Conservation (phyloP, 176 grass and related monocot species). For the Rhipidocladum racemiflorum region DNA sequence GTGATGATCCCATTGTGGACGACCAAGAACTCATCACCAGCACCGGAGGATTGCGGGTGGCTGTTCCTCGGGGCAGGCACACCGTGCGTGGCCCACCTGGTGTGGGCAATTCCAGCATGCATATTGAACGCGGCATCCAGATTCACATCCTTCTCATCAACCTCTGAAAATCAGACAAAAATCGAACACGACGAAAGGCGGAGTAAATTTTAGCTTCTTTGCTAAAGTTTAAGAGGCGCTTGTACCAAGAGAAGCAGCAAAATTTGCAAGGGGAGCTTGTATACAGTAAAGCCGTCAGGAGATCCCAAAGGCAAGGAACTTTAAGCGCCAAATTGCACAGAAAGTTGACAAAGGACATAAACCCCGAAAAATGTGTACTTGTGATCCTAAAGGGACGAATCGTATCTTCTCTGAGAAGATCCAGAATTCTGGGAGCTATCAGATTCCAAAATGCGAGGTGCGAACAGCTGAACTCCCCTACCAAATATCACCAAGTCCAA, state of each 20-base stretch:
- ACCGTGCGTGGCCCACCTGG: conserved; percentile 92
- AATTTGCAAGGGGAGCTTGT: neutral
- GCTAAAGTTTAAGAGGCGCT: neutral
- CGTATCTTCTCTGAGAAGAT: neutral
- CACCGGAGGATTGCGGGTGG: conserved; percentile 91
- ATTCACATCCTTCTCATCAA: conserved; percentile 81
- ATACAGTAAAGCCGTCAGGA: neutral
- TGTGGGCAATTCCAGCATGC: conserved; percentile 95
- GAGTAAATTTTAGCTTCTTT: conserved; percentile 1
- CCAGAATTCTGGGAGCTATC: neutral
- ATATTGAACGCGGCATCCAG: conserved; percentile 62
- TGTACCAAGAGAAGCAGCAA: neutral
- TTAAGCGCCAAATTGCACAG: neutral
- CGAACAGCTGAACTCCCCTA: neutral
- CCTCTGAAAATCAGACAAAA: conserved; percentile 22
- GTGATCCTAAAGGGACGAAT: neutral
- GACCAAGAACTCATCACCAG: conserved; percentile 81
- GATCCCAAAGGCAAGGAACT: neutral
- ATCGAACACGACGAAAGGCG: neutral
- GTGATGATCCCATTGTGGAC: conserved; percentile 99
- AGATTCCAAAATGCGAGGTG: neutral
- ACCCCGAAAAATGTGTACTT: neutral
- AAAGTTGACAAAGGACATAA: neutral
- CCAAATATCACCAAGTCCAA: neutral
- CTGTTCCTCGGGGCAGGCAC: conserved; percentile 79